phyloP scores from a whole-genome alignment of 331 rosid genomes.

The Cydonia oblonga region DNA sequence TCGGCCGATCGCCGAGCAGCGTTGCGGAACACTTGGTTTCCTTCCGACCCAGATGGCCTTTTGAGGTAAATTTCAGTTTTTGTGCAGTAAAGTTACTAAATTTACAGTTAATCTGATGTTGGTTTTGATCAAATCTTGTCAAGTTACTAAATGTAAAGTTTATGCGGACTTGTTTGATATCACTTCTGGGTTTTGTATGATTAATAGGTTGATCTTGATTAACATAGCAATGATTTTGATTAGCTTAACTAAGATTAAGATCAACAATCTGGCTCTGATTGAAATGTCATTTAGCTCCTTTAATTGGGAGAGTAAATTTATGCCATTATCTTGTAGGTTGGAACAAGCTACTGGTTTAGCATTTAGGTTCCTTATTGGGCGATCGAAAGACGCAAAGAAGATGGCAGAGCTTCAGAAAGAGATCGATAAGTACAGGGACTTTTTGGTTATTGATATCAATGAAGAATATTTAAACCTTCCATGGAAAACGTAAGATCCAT shows the following conservation, averaged over 20 bases:
- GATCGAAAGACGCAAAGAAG: conserved; percentile 16
- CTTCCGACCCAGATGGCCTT: conserved; percentile 19
- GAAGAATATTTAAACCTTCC: conserved; percentile 26
- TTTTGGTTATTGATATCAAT: conserved; percentile 19
- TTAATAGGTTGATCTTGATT: background rate
- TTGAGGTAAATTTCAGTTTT: conserved; percentile 4
- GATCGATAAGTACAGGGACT: conserved; percentile 30
- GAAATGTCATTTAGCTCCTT: background rate
- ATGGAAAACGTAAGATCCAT: conserved; percentile 14
- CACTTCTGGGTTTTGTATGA: background rate
- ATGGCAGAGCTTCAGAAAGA: conserved; percentile 16
- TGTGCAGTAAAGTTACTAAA: background rate
- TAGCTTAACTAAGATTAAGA: background rate
- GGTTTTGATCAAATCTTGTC: background rate
- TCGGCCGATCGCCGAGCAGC: conserved; percentile 23
- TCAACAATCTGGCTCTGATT: background rate
- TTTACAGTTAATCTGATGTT: background rate
- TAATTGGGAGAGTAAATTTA: background rate
- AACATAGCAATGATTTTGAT: background rate
- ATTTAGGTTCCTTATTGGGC: conserved; percentile 28
- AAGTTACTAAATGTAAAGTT: background rate
- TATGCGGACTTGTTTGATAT: background rate
- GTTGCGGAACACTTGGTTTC: conserved; percentile 27
- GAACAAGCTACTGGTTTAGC: conserved; percentile 34
- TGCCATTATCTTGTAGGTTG: conserved; percentile 5